phyloP scores from a whole-genome alignment of 225 moss, liverwort and hornwort species.

The Neckera pumila region DNA sequence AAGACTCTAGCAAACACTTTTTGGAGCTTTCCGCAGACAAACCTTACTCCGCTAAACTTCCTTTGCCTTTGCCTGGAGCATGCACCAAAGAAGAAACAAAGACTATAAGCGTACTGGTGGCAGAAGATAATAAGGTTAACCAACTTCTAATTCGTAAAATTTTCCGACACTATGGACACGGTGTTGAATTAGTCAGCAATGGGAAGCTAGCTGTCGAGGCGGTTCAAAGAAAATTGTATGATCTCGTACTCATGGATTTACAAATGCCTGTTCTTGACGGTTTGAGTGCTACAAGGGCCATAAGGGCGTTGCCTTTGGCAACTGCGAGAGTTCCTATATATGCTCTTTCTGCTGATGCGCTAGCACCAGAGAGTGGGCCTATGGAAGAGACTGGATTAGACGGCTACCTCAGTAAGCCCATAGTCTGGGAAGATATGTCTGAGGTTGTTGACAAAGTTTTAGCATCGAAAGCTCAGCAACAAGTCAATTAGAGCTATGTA shows the following conservation, averaged over 20 bases:
- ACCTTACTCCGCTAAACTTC: slow-evolving; percentile 3
- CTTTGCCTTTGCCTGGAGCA: slow-evolving; percentile 4
- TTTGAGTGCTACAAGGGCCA: slow-evolving; percentile 83
- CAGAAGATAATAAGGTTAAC: slow-evolving; percentile 88
- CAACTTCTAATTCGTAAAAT: slow-evolving; percentile 80
- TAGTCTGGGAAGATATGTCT: slow-evolving; percentile 77
- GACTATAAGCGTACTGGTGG: slow-evolving; percentile 58
- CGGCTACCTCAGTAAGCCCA: slow-evolving; percentile 87
- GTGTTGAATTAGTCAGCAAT: slow-evolving; percentile 77
- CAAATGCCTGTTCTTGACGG: slow-evolving; percentile 98
- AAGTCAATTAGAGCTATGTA: background rate
- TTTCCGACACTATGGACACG: slow-evolving; percentile 68
- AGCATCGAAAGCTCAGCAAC: slow-evolving; percentile 14
- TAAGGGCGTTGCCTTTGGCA: slow-evolving; percentile 54
- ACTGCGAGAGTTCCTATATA: slow-evolving; percentile 55
- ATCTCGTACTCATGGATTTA: slow-evolving; percentile 86
- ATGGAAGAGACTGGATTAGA: slow-evolving; percentile 80
- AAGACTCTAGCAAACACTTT: slow-evolving; percentile 45
- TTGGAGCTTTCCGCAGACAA: slow-evolving; percentile 26
- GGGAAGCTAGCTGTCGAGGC: slow-evolving; percentile 91
- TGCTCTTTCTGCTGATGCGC: background rate
- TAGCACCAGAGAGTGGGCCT: slow-evolving; percentile 70
- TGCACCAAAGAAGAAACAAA: slow-evolving; percentile 7
- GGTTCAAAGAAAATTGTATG: slow-evolving; percentile 65
- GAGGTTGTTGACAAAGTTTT: slow-evolving; percentile 61